Base-by-base conservation (phyloP, 306 rosid genomes). In the Pyrus betulifolia region DNA sequence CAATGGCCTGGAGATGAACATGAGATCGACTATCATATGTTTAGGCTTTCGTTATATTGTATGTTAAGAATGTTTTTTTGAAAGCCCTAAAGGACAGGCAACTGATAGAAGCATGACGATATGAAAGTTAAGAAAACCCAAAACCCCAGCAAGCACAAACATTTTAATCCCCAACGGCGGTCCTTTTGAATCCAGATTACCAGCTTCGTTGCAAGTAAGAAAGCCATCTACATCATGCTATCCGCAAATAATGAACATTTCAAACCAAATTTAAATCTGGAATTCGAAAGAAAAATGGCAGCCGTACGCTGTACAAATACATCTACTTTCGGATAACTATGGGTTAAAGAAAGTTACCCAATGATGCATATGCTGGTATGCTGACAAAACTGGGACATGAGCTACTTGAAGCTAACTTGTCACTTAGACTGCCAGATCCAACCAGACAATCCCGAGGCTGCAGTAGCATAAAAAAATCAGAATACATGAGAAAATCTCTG, bases 361-460 rank as follows among this genome's bases (percentile, higher is more conserved):
- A 58, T 17, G 96, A 78, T 38, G 30, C 78, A 71, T 67, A 63
- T 74, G 79, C 84, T 38, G 99, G 99, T 86, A 95, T 79, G 87
- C 89, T 85, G 71, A 95, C 83, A 60, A 89, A 95, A 65, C 6
- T 46, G 59, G 99, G 99, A 78, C 99, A 95, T 19, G 97, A 89
- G 69, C 44, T 31, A 77, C 78, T 82, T 8, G 91, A 85, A 76
- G 89, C 85, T 46, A 82, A 80, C 79, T 72, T 59, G 58, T 70
- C 88, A 76, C 75, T 85, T 79, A 75, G 79, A 66, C 51, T 35
- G 71, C 62, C 63, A 76, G 90, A 70, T 85, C 76, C 72, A 79
- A 61, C 54, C 62, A 33, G 85, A 81, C 99, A 95, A 73, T 92
- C 97, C 15, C 97, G 91, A 76, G 93, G 97, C 98, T 95, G 92